Evolutionary conservation across 2,329 filamentous ascomycete genomes (phyloP), one percentile per base, ranked within the genome.

Genomic region (Verticillium nonalfalfae): DNA sequence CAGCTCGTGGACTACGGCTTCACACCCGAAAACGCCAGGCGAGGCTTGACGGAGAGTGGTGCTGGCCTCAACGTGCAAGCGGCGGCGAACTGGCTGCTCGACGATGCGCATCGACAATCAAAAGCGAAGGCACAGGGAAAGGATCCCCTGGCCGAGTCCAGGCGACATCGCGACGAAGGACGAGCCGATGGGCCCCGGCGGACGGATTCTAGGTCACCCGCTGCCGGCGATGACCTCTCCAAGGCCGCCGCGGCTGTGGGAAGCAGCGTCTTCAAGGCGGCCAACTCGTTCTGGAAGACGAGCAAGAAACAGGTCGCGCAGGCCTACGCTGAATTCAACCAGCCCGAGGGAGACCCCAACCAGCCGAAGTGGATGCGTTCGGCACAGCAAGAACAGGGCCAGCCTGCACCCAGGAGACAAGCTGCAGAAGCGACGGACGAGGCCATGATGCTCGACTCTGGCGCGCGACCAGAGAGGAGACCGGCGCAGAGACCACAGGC

Each of bases 291-390:
- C 0, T 99, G 95, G 95, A 99, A 97, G 72, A 91, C 90, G 3
- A 88, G 94, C 0, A 91, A 93, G 71, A 99, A 97, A 75, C 93
- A 91, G 72, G 85, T 98, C 62, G 92, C 96, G 69, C 92, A 95
- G 74, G 94, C 92, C 4, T 90, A 98, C 38, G 88, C 93, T 9
- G 95, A 99, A 15, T 90, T 98, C 62, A 85, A 89, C 66, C 81
- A 85, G 65, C 45, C 45, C 18, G 82, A 83, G 52, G 79, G 81
- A 33, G 93, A 97, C 70, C 82, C 90, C 2, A 90, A 74, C 69
- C 91, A 97, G 71, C 95, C 95, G 0, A 95, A 91, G 71, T 99
- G 95, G 95, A 97, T 99, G 94, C 87, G 90, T 68, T 90, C 93
- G 61, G 83, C 86, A 3, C 82, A 85, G 54, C 75, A 79, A 60